Conservation (phyloP, 768 basidiomycete species). For the Suillus placidus region DNA sequence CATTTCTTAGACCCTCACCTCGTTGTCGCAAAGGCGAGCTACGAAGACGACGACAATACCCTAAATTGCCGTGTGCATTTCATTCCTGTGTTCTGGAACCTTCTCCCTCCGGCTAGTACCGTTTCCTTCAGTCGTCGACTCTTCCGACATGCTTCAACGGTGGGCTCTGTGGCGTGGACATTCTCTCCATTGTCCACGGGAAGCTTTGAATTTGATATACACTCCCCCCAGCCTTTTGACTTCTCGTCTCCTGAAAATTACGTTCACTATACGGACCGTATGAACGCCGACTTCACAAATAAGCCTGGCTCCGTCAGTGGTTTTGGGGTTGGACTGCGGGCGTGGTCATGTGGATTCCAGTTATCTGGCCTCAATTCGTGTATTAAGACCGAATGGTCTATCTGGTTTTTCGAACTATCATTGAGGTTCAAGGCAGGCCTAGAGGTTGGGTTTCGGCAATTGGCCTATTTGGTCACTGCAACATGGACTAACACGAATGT, state of each 20-base stretch:
- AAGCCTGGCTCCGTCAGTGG: conserved; percentile 54
- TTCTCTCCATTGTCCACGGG: conserved; percentile 26
- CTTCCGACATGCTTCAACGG: conserved; percentile 49
- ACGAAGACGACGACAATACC: conserved; percentile 51
- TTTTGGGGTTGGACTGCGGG: conserved; percentile 46
- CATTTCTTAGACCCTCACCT: conserved; percentile 44
- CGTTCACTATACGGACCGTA: conserved; percentile 23
- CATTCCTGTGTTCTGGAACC: conserved; percentile 35
- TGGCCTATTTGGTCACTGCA: conserved; percentile 45
- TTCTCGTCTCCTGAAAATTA: conserved; percentile 29
- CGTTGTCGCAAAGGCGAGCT: conserved; percentile 47
- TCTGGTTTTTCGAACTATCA: conserved; percentile 59
- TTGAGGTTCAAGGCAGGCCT: conserved; percentile 52
- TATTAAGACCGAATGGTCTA: conserved; percentile 52
- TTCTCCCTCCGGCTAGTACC: conserved; percentile 43
- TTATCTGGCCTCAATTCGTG: conserved; percentile 52
- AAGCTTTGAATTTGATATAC: conserved; percentile 43
- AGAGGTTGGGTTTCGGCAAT: conserved; percentile 50
- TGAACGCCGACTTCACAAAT: conserved; percentile 26
- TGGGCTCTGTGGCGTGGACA: conserved; percentile 44
- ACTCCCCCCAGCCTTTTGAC: conserved; percentile 46
- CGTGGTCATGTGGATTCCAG: conserved; percentile 51
- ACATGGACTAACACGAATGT: conserved; percentile 51
- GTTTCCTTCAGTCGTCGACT: conserved; percentile 53
- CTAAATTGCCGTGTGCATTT: conserved; percentile 42